Evolutionary conservation across 228 moss, liverwort and hornwort genomes (phyloP).

Genomic region (Sphagnum fallax): DNA sequence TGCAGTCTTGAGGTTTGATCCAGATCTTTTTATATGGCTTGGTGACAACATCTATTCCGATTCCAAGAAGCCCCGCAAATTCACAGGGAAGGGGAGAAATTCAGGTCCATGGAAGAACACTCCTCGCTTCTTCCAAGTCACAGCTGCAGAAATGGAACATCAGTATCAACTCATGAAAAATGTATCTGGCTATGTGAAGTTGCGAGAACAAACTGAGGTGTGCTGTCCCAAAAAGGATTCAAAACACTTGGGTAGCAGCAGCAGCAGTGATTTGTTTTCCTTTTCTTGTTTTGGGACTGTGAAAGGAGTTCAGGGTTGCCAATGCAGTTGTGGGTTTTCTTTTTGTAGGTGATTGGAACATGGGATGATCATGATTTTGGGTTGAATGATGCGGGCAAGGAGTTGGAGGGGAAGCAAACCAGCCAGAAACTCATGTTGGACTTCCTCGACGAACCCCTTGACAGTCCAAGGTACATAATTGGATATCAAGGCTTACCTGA

Average conservation of each 20-base stretch:
- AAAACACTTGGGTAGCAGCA: not conserved
- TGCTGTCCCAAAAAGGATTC: no score
- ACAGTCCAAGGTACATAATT: slow-evolving; percentile 53
- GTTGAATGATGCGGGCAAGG: slow-evolving; percentile 94
- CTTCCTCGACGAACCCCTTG: slow-evolving; percentile 71
- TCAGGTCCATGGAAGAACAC: slow-evolving; percentile 78
- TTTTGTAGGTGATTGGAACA: slow-evolving; percentile 71
- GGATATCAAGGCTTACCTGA: not conserved
- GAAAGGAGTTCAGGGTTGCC: no score
- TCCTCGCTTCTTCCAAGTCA: slow-evolving; percentile 53
- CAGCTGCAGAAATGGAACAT: slow-evolving; percentile 46
- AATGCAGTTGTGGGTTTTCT: no score
- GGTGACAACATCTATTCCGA: slow-evolving; percentile 95
- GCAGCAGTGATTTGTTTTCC: no score
- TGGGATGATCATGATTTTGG: slow-evolving; percentile 99
- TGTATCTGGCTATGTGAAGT: slow-evolving; percentile 45
- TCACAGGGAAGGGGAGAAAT: slow-evolving; percentile 59
- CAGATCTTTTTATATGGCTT: slow-evolving; percentile 75
- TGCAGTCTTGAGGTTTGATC: slow-evolving; percentile 72
- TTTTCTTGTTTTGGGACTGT: no score
- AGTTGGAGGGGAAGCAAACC: slow-evolving; percentile 60
- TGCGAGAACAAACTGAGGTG: slow-evolving; percentile 59
- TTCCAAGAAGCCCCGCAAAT: slow-evolving; percentile 46
- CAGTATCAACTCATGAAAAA: slow-evolving; percentile 62
- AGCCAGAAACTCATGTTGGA: slow-evolving; percentile 91